These are phyloP conservation scores for Kluyveromyces siamensis DNA, from an alignment of 805 yeast species.

Conservation along the genomic window DNA sequence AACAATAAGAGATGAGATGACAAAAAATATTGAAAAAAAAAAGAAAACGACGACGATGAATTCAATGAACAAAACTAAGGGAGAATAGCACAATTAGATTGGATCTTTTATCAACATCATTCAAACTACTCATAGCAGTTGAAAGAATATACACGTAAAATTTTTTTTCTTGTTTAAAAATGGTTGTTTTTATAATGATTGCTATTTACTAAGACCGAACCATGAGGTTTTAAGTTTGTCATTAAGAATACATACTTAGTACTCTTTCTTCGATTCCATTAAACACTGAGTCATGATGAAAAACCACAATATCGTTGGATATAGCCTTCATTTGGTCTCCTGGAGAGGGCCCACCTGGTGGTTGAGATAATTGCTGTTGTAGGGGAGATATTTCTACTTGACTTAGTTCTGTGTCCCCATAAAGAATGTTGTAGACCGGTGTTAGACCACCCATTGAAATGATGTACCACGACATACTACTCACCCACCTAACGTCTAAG, in stretches of 20 bases:
- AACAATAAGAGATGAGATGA: neutral
- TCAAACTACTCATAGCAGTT: too few species aligned
- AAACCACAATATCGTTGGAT: conserved; percentile 65
- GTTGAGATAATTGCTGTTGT: conserved; percentile 24
- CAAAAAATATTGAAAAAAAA: neutral
- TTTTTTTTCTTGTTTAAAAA: too few species aligned
- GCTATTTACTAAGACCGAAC: neutral
- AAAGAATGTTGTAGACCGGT: conserved; percentile 64
- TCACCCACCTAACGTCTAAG: conserved; percentile 84
- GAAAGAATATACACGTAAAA: too few species aligned
- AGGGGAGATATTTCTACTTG: conserved; percentile 19
- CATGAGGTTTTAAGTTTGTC: neutral
- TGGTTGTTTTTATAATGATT: neutral
- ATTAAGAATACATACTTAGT: conserved; percentile 13
- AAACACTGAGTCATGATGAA: conserved; percentile 46
- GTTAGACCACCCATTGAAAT: conserved; percentile 76
- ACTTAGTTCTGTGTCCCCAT: conserved; percentile 27
- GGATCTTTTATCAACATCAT: neutral
- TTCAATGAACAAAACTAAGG: neutral
- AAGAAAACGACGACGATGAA: neutral
- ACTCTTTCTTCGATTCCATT: conserved; percentile 58
- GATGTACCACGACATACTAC: conserved; percentile 93
- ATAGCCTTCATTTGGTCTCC: conserved; percentile 57
- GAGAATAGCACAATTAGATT: neutral
- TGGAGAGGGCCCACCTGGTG: conserved; percentile 55